Conservation (phyloP, 148 eudicot genomes). For the Cornus kousa region DNA sequence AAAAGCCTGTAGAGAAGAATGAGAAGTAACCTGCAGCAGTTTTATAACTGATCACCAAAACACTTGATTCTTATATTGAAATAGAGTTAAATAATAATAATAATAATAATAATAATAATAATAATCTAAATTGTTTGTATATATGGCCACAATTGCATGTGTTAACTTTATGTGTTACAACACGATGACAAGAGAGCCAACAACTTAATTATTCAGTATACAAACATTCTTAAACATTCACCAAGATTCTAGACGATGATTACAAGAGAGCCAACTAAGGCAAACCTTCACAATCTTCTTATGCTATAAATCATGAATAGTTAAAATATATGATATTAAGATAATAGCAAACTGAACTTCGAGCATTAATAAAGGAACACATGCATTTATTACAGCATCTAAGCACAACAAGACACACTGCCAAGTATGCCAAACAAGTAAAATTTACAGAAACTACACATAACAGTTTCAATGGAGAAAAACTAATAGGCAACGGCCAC, state of each 20-base stretch:
- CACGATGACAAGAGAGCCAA: not conserved
- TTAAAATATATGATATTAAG: too few species aligned
- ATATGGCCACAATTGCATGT: not conserved
- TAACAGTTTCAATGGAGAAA: too few species aligned
- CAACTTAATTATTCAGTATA: too few species aligned
- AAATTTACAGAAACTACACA: too few species aligned
- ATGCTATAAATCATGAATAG: not conserved
- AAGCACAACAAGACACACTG: too few species aligned
- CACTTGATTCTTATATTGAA: conserved; percentile 26
- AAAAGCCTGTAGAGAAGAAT: conserved; percentile 86
- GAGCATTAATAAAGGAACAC: too few species aligned
- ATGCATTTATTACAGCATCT: too few species aligned
- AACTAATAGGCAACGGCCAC: too few species aligned
- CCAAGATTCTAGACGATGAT: too few species aligned
- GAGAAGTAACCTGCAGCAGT: conserved; percentile 80
- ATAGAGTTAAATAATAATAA: not conserved
- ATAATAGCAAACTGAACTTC: too few species aligned
- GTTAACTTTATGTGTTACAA: not conserved
- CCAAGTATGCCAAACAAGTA: too few species aligned
- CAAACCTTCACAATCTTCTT: not conserved
- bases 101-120: not conserved
- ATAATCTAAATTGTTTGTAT: conserved; percentile 14
- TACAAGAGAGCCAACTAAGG: not conserved
- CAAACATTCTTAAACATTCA: too few species aligned
- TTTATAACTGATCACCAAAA: conserved; percentile 58